These are phyloP conservation scores for Xanthoceras sorbifolium DNA, from an alignment of 345 rosid genomes.

Conservation along the genomic window DNA sequence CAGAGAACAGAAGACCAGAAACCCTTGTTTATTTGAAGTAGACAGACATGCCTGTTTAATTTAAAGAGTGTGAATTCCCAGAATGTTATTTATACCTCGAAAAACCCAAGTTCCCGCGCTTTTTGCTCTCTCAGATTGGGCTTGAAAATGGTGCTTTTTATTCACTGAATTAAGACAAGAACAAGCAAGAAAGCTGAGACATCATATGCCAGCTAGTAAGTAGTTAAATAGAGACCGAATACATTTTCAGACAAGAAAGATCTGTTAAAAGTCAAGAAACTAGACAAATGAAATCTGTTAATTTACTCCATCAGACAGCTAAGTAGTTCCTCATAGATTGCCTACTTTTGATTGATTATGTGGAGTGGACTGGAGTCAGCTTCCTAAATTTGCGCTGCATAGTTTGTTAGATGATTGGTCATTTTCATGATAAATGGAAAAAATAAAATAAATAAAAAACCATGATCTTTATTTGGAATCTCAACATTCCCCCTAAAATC, in stretches of 20 bases:
- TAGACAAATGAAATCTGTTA: constrained; percentile 7
- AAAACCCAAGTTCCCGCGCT: constrained; percentile 8
- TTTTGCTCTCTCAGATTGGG: neutral
- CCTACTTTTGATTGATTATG: neutral
- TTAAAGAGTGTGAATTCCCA: neutral
- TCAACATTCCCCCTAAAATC: too few species aligned
- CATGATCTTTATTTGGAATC: too few species aligned
- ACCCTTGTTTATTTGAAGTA: neutral
- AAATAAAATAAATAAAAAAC: too few species aligned
- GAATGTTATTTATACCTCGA: neutral
- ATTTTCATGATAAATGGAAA: too few species aligned
- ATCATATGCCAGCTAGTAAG: constrained; percentile 22
- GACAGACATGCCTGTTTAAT: neutral
- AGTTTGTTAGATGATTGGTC: too few species aligned
- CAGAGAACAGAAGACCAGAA: neutral
- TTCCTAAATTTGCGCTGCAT: constrained; percentile 29
- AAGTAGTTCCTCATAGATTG: constrained; percentile 9
- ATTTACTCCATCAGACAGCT: constrained; percentile 22
- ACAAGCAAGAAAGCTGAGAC: too few species aligned
- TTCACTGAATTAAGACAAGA: too few species aligned
- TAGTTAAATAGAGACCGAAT: constrained; percentile 11
- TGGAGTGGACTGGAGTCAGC: constrained; percentile 12
- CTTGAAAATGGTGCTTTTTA: too few species aligned
- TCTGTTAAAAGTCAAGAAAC: constrained; percentile 20
- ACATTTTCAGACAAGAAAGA: constrained; percentile 31